Evolutionary conservation across 1,284 basidiomycete genomes (phyloP), one percentile per base, ranked within the genome.

Genomic region (Ceratobasidium sp.): DNA sequence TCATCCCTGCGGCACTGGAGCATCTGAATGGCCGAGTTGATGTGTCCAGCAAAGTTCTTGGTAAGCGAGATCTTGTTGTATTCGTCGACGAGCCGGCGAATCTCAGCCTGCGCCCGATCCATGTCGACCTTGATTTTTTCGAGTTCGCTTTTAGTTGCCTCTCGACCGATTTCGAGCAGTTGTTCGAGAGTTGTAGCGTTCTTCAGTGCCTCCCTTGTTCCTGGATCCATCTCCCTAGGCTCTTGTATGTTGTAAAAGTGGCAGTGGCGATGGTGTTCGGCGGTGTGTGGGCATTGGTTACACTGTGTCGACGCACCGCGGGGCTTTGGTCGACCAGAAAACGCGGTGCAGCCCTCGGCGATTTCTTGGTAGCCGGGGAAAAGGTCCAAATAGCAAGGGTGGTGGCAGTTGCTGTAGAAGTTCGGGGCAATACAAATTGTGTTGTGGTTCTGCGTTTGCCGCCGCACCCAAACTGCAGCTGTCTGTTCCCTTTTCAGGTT

Each of bases 361-460:
- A 60, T 31, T 4, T 36, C 33, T 17, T 80, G 24, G 77, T 50
- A 1, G 80, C 76, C 11, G 36, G 11, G 36, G 6, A 41, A 41
- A 11, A 5, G 11, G 6, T 41, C 36, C 11, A 41, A 24, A 14
- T 24, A 2, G 17, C 59, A 65, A 7, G 63, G 63, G 17, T 45
- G 24, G 11, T 72, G 56, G 45, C 67, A 72, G 29, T 60, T 60
- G 2, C n/a, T 15, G 45, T 56, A 41, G 45, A 54, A 72, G 48
- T 36, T 29, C 14, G 54, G 44, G 1, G 44, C 44, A 6, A 72
- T 72, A 17, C 67, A 72, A 8, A 72, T 29, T 0, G 57, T 59
- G 45, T 72, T 59, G 5, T 24, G 36, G 2, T 19, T 9, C 1
- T 59, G 56, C 2, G 67, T 33, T 22, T 2, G 0, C 17, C 60